Evolutionary conservation across 495 filamentous ascomycete genomes (phyloP).

Genomic region (Aspergillus ellipticus): DNA sequence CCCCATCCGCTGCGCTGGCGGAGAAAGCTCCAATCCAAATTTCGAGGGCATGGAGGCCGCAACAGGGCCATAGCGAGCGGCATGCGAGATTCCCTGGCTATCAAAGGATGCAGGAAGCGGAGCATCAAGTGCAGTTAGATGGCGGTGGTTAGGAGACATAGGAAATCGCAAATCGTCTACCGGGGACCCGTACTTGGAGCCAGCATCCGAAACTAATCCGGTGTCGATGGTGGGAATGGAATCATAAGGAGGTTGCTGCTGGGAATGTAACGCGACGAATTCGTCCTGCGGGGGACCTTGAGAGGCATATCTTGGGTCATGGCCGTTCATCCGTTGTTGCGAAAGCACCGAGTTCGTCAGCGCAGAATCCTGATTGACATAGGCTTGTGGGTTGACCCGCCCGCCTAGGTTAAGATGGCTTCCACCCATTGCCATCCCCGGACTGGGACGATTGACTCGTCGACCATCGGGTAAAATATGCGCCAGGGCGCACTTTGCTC

Average conservation of each 20-base stretch:
- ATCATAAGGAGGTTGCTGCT: constrained; percentile 45
- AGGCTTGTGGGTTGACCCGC: constrained; percentile 66
- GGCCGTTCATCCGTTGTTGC: constrained; percentile 57
- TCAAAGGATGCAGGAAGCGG: constrained; percentile 94
- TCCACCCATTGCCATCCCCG: constrained; percentile 37
- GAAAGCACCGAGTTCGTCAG: constrained; percentile 80
- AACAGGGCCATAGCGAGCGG: constrained; percentile 84
- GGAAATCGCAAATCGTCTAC: constrained; percentile 66
- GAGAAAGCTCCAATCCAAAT: constrained; percentile 81
- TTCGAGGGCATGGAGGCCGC: constrained; percentile 90
- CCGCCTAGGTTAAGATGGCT: constrained; percentile 65
- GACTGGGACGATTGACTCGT: constrained; percentile 68
- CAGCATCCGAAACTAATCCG: constrained; percentile 68
- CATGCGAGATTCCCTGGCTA: constrained; percentile 89
- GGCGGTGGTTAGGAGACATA: constrained; percentile 62
- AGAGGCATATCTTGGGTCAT: constrained; percentile 39
- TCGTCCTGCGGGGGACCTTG: constrained; percentile 40
- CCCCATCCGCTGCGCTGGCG: constrained; percentile 54
- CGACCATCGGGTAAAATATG: constrained; percentile 93
- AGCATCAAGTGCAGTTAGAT: constrained; percentile 85
- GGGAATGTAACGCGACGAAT: constrained; percentile 40
- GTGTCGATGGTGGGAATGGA: constrained; percentile 74
- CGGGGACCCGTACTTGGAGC: constrained; percentile 86
- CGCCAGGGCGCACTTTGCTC: constrained; percentile 91
- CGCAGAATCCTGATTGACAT: constrained; percentile 65